A percentile compares a stretch with the other conserved stretches of the same genome.
Conservation (phyloP, 164 flowering plant species). For the Aristolochia fimbriata region DNA sequence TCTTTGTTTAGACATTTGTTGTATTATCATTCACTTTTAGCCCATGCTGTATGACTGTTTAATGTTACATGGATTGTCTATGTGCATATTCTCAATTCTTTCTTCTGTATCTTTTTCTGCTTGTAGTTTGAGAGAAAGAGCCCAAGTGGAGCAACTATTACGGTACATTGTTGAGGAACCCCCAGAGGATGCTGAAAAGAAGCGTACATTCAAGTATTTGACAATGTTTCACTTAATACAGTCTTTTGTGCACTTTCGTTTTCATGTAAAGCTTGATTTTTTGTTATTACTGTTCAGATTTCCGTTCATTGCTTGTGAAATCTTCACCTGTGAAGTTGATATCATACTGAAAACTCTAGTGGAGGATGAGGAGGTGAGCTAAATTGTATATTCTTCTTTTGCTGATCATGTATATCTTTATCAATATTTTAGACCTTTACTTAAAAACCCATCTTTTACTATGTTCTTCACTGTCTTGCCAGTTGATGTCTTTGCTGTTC, state of each 20-base stretch:
- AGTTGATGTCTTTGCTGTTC: slow-evolving; percentile 85
- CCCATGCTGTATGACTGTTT: neutral
- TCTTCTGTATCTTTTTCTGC: neutral
- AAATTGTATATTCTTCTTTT: neutral
- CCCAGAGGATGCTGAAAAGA: slow-evolving; percentile 70
- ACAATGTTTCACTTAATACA: neutral
- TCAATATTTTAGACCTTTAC: neutral
- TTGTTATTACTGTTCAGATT: slow-evolving; percentile 30
- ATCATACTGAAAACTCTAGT: slow-evolving; percentile 76
- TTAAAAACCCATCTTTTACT: neutral
- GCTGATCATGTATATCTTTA: neutral
- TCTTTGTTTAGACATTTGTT: neutral
- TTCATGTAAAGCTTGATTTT: neutral
- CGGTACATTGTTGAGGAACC: slow-evolving; percentile 82
- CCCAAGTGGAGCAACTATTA: slow-evolving; percentile 72
- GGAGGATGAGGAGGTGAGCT: slow-evolving; percentile 77
- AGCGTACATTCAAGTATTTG: slow-evolving; percentile 64
- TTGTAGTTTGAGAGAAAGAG: slow-evolving; percentile 64
- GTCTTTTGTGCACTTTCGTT: neutral
- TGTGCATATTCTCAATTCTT: neutral
- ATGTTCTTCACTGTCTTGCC: slow-evolving; percentile 11
- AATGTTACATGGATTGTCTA: neutral
- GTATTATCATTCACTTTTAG: neutral
- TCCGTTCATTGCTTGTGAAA: slow-evolving; percentile 93
- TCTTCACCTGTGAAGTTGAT: slow-evolving; percentile 94